Percentiles rank a stretch among this genome's conserved stretches.
Conservation (phyloP, 108 stramenopile species). For the Phaeodactylum tricornutum region DNA sequence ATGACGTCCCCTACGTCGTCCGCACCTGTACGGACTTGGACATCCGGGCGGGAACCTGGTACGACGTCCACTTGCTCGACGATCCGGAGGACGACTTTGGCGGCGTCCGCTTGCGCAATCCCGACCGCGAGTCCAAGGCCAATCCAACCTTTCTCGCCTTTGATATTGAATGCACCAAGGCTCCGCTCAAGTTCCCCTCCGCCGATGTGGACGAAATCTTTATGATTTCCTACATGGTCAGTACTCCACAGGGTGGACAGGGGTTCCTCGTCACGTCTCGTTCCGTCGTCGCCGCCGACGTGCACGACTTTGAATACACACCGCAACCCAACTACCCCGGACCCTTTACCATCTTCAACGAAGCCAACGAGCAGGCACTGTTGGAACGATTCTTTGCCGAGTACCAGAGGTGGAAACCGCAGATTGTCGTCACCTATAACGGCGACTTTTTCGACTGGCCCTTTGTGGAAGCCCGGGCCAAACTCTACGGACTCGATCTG, state of each 20-base stretch:
- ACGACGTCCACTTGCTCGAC: slow-evolving; percentile 40
- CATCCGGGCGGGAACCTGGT: slow-evolving; percentile 95
- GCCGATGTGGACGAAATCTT: slow-evolving; percentile 91
- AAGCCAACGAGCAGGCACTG: slow-evolving; percentile 70
- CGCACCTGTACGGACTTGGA: slow-evolving; percentile 86
- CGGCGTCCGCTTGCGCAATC: slow-evolving; percentile 60
- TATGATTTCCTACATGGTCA: slow-evolving; percentile 99
- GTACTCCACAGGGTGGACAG: slow-evolving; percentile 42
- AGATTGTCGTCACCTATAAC: slow-evolving; percentile 98
- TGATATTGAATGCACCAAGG: slow-evolving; percentile 99
- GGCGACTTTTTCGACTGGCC: slow-evolving; percentile 99
- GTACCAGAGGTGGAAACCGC: slow-evolving; percentile 70
- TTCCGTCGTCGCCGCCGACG: slow-evolving; percentile 85
- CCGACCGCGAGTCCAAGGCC: slow-evolving; percentile 87
- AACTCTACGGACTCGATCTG: slow-evolving; percentile 83
- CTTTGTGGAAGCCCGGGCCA: slow-evolving; percentile 81
- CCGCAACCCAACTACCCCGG: slow-evolving; percentile 96
- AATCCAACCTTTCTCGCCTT: slow-evolving; percentile 92
- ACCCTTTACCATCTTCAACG: slow-evolving; percentile 93
- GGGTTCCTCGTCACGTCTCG: slow-evolving; percentile 88
- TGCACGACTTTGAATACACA: slow-evolving; percentile 97
- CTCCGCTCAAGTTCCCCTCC: slow-evolving; percentile 97
- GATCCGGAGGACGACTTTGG: slow-evolving; percentile 3
- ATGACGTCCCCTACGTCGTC: slow-evolving; percentile 95
- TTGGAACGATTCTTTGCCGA: slow-evolving; percentile 82